Evolutionary conservation across 257 asterid genomes (phyloP), one percentile per base, ranked within the genome.

Genomic region (Solanum okadae): DNA sequence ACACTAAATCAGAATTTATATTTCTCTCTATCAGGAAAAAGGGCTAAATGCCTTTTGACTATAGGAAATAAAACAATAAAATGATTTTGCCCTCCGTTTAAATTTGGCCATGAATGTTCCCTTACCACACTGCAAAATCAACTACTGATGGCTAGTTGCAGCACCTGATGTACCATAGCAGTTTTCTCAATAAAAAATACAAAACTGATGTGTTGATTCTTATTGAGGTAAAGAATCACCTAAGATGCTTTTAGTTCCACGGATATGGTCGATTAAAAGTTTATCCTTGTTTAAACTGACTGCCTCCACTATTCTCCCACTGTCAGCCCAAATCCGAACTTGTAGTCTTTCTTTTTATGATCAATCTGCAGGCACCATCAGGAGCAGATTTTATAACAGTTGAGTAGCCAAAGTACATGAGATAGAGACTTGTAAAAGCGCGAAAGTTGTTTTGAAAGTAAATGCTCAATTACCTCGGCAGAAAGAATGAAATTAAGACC

Each of bases 321-420:
- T 37, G 83, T 75, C 52, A 85, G 82, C 71, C 89, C 89, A 46
- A 79, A 87, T 33, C 89, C 89, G 52, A 87, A 87, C 89, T 87
- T 87, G 89, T 87, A 87, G 34, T 87, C 89, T 23, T 81, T 87
- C 89, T 87, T 87, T 42, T 67, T 63, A 49, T 87, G 89, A 44
- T 87, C 89, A 78, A 87, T 25, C 89, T 87, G 89, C 83, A 81
- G 44, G 83, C 34, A 8, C 83, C 16, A 22, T 75, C 33, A 37
- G 52, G 52, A 75, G 52, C 20, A 33, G n/a, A 33, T 33, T 44
- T 68, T 5, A 75, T 14, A 75, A 73, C 82, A 35, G 82, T 10
- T 29, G 40, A 71, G 42, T 16, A 71, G 25, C 25, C 42, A 5
- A 75, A 75, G 14, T 75, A 31, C 52, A 75, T 1, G 31, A 75